These are phyloP conservation scores for Erythrobasidium yunnanense DNA, from an alignment of 768 basidiomycete species.

Conservation along the genomic window DNA sequence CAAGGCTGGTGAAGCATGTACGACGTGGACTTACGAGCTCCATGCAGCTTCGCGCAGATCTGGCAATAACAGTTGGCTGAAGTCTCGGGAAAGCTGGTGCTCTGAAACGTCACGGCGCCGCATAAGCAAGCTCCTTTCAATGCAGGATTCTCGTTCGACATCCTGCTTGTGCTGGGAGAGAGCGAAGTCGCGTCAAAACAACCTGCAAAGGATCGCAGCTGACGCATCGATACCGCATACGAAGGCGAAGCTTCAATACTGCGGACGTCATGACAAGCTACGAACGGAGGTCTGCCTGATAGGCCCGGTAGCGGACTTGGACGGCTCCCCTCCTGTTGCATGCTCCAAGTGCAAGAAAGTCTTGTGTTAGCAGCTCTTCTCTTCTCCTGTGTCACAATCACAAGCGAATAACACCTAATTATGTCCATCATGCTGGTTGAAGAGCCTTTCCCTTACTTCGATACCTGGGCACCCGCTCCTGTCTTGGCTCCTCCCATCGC, in stretches of 20 bases:
- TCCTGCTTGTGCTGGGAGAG: neutral
- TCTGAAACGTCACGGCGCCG: neutral
- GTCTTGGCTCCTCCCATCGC: too few relatives aligned
- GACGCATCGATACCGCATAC: neutral
- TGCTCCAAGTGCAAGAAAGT: too few relatives aligned
- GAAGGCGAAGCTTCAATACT: neutral
- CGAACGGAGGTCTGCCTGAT: neutral
- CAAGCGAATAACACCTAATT: too few relatives aligned
- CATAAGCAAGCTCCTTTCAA: slow-evolving; percentile 10
- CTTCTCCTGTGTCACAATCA: too few relatives aligned
- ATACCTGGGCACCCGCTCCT: too few relatives aligned
- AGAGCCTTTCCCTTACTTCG: too few relatives aligned
- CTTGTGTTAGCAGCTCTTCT: too few relatives aligned
- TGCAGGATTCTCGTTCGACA: neutral
- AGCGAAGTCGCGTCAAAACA: neutral
- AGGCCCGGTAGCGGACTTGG: neutral
- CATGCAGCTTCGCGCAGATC: slow-evolving; percentile 13
- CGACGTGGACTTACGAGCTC: neutral
- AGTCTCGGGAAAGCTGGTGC: neutral
- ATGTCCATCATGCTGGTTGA: too few relatives aligned
- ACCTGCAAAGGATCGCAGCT: neutral
- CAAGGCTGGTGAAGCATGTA: neutral
- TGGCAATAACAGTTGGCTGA: neutral
- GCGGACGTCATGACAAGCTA: neutral
- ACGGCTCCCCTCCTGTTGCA: too few relatives aligned